Percentiles rank a stretch among this genome's conserved stretches.
These are phyloP conservation scores for Cryptococcus maquisensis DNA, from an alignment of 1,284 basidiomycete species.

Conservation along the genomic window DNA sequence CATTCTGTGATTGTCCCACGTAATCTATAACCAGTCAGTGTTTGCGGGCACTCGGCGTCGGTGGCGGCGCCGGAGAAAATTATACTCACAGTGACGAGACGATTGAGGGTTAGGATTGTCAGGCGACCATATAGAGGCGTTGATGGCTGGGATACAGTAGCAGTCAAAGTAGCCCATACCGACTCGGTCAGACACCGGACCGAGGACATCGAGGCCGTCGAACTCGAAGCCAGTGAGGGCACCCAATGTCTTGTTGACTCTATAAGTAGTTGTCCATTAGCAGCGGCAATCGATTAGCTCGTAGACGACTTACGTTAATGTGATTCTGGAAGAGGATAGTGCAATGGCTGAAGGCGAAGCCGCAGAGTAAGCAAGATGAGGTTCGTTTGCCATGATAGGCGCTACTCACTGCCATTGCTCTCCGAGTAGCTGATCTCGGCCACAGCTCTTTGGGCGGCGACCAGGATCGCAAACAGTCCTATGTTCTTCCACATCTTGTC, in stretches of 20 bases:
- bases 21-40: conserved; percentile 1
- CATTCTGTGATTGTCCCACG: conserved; percentile 5
- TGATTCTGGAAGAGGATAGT: neutral
- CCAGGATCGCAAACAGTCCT: neutral
- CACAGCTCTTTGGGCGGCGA: neutral
- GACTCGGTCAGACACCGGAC: conserved; percentile 6
- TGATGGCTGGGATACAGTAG: conserved; percentile 6
- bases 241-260: conserved; percentile 14
- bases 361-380: neutral
- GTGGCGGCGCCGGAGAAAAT: neutral
- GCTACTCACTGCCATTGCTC: neutral
- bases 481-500: neutral
- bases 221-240: conserved; percentile 11
- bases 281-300: neutral
- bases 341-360: neutral
- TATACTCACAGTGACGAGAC: conserved; percentile 9
- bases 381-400: neutral
- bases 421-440: neutral
- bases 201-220: conserved; percentile 15
- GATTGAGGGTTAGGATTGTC: conserved; percentile 10
- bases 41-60: neutral
- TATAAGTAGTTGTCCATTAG: neutral
- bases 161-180: conserved; percentile 15
- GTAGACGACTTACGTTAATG: neutral
- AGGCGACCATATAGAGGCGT: conserved; percentile 6